These are phyloP conservation scores for Apiotrichum porosum DNA, from an alignment of 1,284 basidiomycete species.

Conservation along the genomic window DNA sequence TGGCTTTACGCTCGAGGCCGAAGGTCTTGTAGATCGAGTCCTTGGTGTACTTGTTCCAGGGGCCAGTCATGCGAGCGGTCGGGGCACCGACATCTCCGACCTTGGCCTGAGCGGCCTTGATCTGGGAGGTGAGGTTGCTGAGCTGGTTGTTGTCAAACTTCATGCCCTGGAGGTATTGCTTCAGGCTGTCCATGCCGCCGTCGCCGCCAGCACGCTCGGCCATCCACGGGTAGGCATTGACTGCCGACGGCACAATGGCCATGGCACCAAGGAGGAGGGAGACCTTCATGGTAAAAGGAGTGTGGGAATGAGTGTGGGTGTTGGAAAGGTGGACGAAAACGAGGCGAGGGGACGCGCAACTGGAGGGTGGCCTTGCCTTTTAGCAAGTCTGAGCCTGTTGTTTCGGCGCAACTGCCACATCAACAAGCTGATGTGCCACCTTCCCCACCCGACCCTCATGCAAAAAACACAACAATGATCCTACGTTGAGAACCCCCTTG, in stretches of 20 bases:
- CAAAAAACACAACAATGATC: too few relatives aligned
- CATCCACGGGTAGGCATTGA: conserved; percentile 2
- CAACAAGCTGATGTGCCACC: too few relatives aligned
- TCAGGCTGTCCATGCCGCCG: background rate
- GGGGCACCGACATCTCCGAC: background rate
- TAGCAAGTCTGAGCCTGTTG: too few relatives aligned
- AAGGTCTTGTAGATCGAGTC: background rate
- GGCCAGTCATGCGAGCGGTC: background rate
- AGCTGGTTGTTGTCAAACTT: background rate
- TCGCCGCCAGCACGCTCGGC: background rate
- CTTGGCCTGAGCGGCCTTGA: background rate
- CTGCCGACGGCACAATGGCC: background rate
- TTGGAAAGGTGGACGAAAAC: too few relatives aligned
- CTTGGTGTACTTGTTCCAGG: too few relatives aligned
- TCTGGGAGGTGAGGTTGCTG: background rate
- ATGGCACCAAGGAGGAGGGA: background rate
- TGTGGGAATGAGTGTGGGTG: background rate
- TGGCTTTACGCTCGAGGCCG: background rate
- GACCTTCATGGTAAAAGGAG: background rate
- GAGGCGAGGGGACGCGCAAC: too few relatives aligned
- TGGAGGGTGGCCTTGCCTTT: too few relatives aligned
- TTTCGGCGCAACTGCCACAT: too few relatives aligned
- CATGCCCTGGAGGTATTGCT: background rate
- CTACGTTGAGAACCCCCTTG: too few relatives aligned
- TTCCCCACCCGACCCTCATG: too few relatives aligned